Evolutionary conservation across 768 basidiomycete species (phyloP).

Genomic region (Tephrocybe sp.): DNA sequence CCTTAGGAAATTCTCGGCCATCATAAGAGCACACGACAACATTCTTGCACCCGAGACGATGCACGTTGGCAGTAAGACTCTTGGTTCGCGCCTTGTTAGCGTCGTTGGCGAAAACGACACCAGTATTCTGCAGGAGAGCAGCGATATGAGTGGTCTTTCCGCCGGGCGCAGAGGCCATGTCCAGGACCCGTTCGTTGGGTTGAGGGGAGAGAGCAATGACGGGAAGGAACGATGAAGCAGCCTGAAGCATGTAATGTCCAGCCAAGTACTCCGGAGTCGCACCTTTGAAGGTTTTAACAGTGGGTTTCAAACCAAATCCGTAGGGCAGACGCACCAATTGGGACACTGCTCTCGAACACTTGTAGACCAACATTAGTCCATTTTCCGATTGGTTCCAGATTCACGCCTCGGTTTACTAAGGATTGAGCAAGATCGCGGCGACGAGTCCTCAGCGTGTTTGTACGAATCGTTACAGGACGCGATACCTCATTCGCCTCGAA

Average conservation of each 20-base stretch:
- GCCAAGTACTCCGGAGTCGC: conserved; percentile 99
- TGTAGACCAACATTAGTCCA: conserved; percentile 99
- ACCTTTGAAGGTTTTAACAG: conserved; percentile 37
- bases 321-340: conserved; percentile 64
- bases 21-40: conserved; percentile 97
- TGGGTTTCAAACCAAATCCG: background rate
- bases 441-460: conserved; percentile 93
- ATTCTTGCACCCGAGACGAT: conserved; percentile 97
- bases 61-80: conserved; percentile 94
- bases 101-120: conserved; percentile 97
- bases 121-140: conserved; percentile 95
- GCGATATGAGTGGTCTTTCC: conserved; percentile 99
- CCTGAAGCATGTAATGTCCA: conserved; percentile 99
- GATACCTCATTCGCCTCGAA: conserved; percentile 97
- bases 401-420: conserved; percentile 94
- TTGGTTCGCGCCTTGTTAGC: conserved; percentile 93
- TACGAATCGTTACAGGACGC: conserved; percentile 96
- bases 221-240: conserved; percentile 98
- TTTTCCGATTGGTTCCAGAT: conserved; percentile 97
- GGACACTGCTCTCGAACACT: conserved; percentile 94
- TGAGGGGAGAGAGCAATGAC: conserved; percentile 94
- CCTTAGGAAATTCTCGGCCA: conserved; percentile 96
- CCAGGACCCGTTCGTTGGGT: conserved; percentile 90
- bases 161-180: conserved; percentile 98
- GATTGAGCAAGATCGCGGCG: conserved; percentile 93